phyloP scores from a whole-genome alignment of 345 rosid genomes.

The Populus deltoides region DNA sequence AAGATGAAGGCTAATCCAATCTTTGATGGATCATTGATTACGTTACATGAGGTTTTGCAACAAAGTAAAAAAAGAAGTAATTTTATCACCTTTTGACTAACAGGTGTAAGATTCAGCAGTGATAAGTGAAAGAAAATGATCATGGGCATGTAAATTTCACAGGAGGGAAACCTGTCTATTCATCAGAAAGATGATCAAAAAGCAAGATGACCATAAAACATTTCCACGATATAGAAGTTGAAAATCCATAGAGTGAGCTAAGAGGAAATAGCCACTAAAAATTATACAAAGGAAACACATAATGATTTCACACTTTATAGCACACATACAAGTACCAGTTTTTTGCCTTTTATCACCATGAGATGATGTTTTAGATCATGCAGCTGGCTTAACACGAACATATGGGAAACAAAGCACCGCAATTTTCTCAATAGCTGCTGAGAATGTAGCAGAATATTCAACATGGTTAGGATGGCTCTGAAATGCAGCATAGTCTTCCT shows the following conservation, averaged over 20 bases:
- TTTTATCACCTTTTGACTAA: constrained; percentile 5
- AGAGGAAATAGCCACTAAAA: not conserved
- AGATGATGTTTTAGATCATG: constrained; percentile 5
- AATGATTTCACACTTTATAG: not conserved
- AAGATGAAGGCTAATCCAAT: constrained; percentile 11
- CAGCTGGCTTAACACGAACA: constrained; percentile 40
- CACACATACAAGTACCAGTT: not conserved
- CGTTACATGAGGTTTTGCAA: not conserved
- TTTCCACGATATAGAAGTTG: not conserved
- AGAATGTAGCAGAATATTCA: constrained; percentile 75
- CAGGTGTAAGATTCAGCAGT: not conserved
- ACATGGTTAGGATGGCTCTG: constrained; percentile 63
- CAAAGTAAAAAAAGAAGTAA: constrained; percentile 23
- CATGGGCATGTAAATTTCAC: not conserved
- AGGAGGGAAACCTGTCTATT: not conserved
- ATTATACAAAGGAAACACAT: constrained; percentile 2
- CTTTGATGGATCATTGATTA: not conserved
- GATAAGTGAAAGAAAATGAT: not conserved
- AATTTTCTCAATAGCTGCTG: constrained; percentile 70
- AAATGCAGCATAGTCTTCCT: constrained; percentile 69
- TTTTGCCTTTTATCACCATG: not conserved
- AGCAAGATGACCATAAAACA: constrained; percentile 11
- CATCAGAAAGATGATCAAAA: not conserved
- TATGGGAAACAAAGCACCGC: constrained; percentile 69
- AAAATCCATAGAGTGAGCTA: constrained; percentile 1